Evolutionary conservation across 2,329 filamentous ascomycete genomes (phyloP).

Genomic region (Ophiostoma ips): DNA sequence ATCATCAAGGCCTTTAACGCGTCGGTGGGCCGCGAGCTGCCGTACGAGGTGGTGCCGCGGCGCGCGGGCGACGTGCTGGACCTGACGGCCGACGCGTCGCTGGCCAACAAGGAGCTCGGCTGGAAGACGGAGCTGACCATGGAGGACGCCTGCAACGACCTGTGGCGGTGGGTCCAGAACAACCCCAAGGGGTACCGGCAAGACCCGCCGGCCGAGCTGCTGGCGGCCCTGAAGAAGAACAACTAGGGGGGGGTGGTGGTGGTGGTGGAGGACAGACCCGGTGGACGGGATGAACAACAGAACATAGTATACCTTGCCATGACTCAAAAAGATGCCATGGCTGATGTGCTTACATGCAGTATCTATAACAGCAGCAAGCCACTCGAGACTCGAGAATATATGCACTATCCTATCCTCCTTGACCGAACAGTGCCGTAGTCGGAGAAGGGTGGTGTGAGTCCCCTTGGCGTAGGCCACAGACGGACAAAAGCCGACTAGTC

Average conservation of each 20-base stretch:
- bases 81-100: constrained; percentile 78
- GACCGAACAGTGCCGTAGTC: too few species aligned
- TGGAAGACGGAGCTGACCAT: constrained; percentile 89
- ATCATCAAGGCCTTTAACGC: constrained; percentile 90
- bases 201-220: constrained; percentile 68
- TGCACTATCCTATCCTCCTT: too few species aligned
- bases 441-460: not conserved
- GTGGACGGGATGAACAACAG: too few species aligned
- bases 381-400: too few species aligned
- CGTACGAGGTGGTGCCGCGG: constrained; percentile 73
- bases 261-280: not conserved
- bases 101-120: constrained; percentile 75
- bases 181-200: constrained; percentile 93
- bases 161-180: constrained; percentile 96
- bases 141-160: constrained; percentile 83
- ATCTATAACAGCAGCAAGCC: too few species aligned
- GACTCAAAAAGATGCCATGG: too few species aligned
- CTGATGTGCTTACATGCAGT: too few species aligned
- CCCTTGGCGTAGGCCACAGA: not conserved
- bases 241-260: constrained; percentile 6
- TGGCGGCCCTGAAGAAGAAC: constrained; percentile 39
- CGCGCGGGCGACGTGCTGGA: constrained; percentile 85
- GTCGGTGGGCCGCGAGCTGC: constrained; percentile 72
- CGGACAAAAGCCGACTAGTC: not conserved
- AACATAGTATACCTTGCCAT: too few species aligned